phyloP scores from a whole-genome alignment of 2,329 filamentous ascomycete genomes.

The Penicillium sp. region DNA sequence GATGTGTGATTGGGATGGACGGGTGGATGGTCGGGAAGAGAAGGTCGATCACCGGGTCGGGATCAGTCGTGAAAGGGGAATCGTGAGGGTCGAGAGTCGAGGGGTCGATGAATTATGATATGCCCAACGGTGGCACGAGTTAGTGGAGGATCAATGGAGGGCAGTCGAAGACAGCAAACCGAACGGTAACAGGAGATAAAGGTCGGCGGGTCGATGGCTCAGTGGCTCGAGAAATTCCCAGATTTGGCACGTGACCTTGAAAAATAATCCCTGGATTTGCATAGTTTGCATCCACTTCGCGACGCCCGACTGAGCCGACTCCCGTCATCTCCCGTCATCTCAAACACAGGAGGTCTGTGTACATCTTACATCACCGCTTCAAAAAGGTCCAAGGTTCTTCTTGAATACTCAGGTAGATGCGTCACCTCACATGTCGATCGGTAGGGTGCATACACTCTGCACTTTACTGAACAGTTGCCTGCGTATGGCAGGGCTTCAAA shows the following conservation, averaged over 20 bases:
- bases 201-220: neutral
- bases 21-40: neutral
- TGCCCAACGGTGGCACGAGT: neutral
- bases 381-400: no score
- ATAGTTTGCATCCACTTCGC: no score
- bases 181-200: neutral
- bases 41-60: neutral
- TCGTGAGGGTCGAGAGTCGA: neutral
- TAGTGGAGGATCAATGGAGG: neutral
- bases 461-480: no score
- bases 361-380: no score
- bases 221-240: neutral
- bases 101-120: neutral
- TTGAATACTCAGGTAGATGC: no score
- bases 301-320: no score
- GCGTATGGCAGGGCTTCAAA: no score
- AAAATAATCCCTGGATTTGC: neutral
- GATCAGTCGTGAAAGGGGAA: neutral
- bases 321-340: no score
- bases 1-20: slow-evolving; percentile 4
- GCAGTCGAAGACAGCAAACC: neutral
- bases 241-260: neutral
- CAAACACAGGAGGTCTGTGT: no score
- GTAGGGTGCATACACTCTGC: no score
- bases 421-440: no score